phyloP scores from a whole-genome alignment of 1,284 basidiomycete species.

The Malassezia obtusa region DNA sequence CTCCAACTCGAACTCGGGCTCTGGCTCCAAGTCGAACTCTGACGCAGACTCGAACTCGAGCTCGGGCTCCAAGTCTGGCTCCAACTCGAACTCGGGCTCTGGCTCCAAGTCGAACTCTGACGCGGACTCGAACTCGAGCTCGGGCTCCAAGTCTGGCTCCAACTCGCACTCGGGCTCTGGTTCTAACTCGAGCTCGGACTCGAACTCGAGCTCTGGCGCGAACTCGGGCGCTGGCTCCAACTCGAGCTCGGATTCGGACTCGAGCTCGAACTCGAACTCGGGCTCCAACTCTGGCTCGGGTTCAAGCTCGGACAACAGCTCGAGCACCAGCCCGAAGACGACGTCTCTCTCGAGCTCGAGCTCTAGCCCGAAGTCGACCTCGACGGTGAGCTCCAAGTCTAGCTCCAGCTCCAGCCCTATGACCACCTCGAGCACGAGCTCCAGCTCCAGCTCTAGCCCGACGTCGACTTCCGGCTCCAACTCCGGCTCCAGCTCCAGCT shows the following conservation, averaged over 20 bases:
- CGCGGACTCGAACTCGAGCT: conserved; percentile 6
- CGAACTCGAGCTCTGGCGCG: conserved; percentile 7
- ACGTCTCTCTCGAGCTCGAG: background rate
- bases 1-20: conserved; percentile 7
- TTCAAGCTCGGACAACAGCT: background rate
- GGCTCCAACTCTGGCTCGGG: conserved; percentile 5
- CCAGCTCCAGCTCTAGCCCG: background rate
- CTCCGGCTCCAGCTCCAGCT: conserved; percentile 1
- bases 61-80: conserved; percentile 2
- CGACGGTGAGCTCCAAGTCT: conserved; percentile 1
- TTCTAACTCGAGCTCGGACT: conserved; percentile 9
- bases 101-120: conserved; percentile 1
- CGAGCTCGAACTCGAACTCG: conserved; percentile 5
- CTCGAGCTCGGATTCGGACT: background rate
- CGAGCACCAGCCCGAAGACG: background rate
- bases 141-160: conserved; percentile 1
- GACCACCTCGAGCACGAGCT: conserved; percentile 7
- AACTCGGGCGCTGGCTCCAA: conserved; percentile 2
- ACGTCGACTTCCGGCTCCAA: background rate
- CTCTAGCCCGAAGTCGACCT: conserved; percentile 1
- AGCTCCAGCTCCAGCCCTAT: background rate
- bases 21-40: conserved; percentile 1
- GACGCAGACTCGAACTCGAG: conserved; percentile 3
- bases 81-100: conserved; percentile 4
- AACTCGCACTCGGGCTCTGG: background rate